Evolutionary conservation across 352 stramenopile genomes (phyloP), one percentile per base, ranked within the genome.

Genomic region (Globisporangium cederbergense): DNA sequence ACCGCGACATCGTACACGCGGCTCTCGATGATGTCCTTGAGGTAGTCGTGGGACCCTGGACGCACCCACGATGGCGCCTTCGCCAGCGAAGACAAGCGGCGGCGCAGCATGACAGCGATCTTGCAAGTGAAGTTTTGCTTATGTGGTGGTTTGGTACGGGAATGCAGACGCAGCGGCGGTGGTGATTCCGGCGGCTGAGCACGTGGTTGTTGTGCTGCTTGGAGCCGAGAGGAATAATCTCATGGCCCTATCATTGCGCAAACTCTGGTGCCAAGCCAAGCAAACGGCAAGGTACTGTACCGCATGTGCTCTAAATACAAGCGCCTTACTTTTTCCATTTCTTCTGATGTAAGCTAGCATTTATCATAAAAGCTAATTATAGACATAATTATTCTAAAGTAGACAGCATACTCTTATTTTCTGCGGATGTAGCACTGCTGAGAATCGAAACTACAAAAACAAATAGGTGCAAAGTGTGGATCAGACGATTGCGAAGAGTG

Each of bases 1-100:
- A 79, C 63, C 28, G 86, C 86, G 53, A 93, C 83, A 34, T 96
- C 87, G 69, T 96, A 96, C 61, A 93, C 87, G 65, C 86, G 85
- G 65, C 80, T 90, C 68, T 93, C 85, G 50, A 96, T 74, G 6
- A 91, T 69, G 59, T 91, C 81, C 43, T 77, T 74, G 32, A 93
- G 68, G 73, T 95, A 95, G 61, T 94, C 86, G 60, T 88, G 74
- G 28, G 85, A 78, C 18, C 77, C 82, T 1, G 85, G 81, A 13
- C 85, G 83, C 45, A 90, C 76, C 85, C 85, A 94, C 30, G 75
- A 74, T 8, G 70, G 64, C 28, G 67, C 36, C n/a, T 61, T 54
- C 4, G 72, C 50, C 25, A 83, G 54, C 22, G 72, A 74, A 6
- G 69, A 75, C 1, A 82, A 38, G 45, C 71, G 59, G 57, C 73